Conservation (phyloP, 2,329 filamentous ascomycete genomes). For the Fusarium sarcochroum region DNA sequence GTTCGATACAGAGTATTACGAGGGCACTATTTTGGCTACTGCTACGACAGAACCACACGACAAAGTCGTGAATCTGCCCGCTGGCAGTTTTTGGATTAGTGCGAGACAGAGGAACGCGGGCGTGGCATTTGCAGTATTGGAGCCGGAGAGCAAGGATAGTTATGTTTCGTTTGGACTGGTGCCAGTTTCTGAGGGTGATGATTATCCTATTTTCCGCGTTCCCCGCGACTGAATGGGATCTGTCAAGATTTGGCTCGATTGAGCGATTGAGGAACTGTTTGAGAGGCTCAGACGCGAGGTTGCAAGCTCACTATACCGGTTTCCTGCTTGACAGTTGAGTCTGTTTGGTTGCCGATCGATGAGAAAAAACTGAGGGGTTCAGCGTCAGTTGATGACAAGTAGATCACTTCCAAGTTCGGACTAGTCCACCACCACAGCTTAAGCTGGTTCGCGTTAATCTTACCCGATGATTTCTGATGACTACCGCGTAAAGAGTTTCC, state of each 20-base stretch:
- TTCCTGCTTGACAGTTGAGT: no score
- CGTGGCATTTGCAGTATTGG: not conserved
- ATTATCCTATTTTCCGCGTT: not conserved
- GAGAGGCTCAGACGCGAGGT: no score
- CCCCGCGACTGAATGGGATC: no score
- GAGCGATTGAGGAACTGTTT: no score
- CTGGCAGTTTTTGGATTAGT: conserved; percentile 1
- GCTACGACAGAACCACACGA: not conserved
- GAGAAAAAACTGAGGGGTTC: no score
- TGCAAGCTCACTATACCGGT: no score
- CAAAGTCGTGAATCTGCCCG: not conserved
- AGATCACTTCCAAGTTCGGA: not conserved
- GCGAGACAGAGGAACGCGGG: not conserved
- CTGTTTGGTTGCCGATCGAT: no score
- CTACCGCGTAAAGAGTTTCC: no score
- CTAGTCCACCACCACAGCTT: not conserved
- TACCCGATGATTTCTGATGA: not conserved
- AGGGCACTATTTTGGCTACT: not conserved
- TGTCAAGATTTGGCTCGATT: no score
- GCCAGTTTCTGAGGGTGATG: not conserved
- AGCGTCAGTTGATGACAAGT: not conserved
- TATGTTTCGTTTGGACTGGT: conserved; percentile 1
- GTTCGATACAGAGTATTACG: not conserved
- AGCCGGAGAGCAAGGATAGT: not conserved
- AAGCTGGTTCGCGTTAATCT: not conserved